Evolutionary conservation across 371 early-diverging fungal genomes (phyloP), one percentile per base, ranked within the genome.

Genomic region (Cokeromyces recurvatus): DNA sequence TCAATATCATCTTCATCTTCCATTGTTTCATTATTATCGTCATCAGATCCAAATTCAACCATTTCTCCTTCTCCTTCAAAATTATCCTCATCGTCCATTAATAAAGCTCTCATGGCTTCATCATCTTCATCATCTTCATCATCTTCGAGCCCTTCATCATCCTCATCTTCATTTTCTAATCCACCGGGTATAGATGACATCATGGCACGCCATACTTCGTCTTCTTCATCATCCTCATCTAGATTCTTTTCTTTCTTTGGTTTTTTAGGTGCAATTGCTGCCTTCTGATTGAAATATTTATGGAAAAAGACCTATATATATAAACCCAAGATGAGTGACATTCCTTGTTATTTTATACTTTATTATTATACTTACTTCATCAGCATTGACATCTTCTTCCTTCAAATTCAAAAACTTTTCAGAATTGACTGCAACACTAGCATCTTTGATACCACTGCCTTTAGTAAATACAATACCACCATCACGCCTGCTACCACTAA

Each of bases 301-400:
- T 89, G 85, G 80, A 91, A 95, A 68, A 94, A 94, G 47, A 49
- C 11, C 43, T 27, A n/a, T n/a, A n/a, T n/a, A n/a, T n/a, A n/a
- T n/a, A n/a, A n/a, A n/a, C 46, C 25, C 32, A 20, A 57, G 27
- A 23, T 9, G 27, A 40, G 32, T n/a, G n/a, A n/a, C n/a, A n/a
- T n/a, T n/a, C n/a, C n/a, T n/a, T n/a, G n/a, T n/a, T n/a, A n/a
- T 25, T 23, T 11, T 5, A 15, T 42, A 17, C 11, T 43, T 45
- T 19, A 37, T n/a, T n/a, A n/a, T n/a, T n/a, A 8, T 29, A 11
- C 11, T 29, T 49, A 82, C 74, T 59, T 87, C 82, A 44, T 87
- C 85, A 0, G 75, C 85, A 4, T 81, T 77, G 1, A 85, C 71
- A 46, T 82, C 68, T 11, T 75, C 70, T 21, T 64, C 63, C 38